Conservation (phyloP, 352 stramenopile genomes). For the Pythium grandisporangium region DNA sequence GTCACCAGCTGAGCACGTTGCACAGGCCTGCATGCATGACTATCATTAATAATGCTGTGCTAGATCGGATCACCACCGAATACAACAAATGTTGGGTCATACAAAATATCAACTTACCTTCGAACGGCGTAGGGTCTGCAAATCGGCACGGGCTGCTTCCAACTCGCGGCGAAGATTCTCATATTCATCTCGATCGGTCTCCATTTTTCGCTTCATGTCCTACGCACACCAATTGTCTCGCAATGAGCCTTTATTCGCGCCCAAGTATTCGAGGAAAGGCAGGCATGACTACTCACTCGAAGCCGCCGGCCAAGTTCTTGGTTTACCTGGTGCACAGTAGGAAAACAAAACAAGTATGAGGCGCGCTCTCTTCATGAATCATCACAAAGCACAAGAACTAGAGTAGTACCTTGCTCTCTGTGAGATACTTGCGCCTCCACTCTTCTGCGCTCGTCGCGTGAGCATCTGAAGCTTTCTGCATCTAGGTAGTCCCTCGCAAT, state of each 20-base stretch:
- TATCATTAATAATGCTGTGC: too few species aligned
- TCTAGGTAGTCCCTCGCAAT: too few species aligned
- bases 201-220: conserved; percentile 38
- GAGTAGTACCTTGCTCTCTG: conserved; percentile 46
- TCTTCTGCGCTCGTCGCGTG: conserved; percentile 16
- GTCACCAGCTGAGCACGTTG: too few species aligned
- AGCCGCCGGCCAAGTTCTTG: conserved; percentile 57
- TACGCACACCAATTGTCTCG: too few species aligned
- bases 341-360: background rate
- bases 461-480: conserved; percentile 13
- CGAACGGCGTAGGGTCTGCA: too few species aligned
- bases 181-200: conserved; percentile 22
- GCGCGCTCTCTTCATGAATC: background rate
- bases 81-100: too few species aligned
- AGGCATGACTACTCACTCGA: conserved; percentile 40
- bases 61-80: too few species aligned
- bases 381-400: background rate
- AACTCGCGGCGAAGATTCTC: conserved; percentile 26
- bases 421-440: conserved; percentile 58
- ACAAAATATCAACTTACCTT: too few species aligned
- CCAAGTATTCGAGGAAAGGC: too few species aligned
- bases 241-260: too few species aligned
- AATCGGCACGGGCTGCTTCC: too few species aligned
- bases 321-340: conserved; percentile 35
- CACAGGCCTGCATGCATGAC: too few species aligned